These are phyloP conservation scores for Chlamydomonas reinhardtii DNA, from an alignment of 163 green algal species.

Conservation along the genomic window DNA sequence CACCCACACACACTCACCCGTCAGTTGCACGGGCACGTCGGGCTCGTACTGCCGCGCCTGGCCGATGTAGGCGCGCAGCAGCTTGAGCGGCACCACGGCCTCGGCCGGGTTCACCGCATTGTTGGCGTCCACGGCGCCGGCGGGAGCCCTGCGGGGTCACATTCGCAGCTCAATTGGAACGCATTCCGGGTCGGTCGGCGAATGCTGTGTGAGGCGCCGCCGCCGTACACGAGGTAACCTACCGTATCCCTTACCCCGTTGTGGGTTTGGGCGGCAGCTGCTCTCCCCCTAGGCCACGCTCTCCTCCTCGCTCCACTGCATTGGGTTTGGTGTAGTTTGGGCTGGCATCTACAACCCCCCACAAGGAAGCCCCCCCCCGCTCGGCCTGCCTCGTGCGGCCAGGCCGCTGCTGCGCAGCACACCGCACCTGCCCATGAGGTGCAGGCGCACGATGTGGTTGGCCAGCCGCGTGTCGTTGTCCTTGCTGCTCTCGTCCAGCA, in stretches of 20 bases:
- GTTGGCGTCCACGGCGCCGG: background rate
- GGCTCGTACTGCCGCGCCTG: slow-evolving; percentile 77
- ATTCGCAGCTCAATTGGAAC: too few relatives aligned
- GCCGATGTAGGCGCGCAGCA: slow-evolving; percentile 91
- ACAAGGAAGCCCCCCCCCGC: background rate
- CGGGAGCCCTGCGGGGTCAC: background rate
- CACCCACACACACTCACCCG: slow-evolving; percentile 52
- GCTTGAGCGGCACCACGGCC: slow-evolving; percentile 75
- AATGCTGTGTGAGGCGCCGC: too few relatives aligned
- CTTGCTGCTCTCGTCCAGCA: slow-evolving; percentile 87
- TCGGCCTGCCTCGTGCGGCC: too few relatives aligned
- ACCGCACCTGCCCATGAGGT: slow-evolving; percentile 46
- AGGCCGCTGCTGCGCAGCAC: too few relatives aligned
- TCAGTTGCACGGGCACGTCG: slow-evolving; percentile 84
- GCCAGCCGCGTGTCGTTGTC: slow-evolving; percentile 70
- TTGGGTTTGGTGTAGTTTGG: too few relatives aligned
- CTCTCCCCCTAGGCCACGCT: too few relatives aligned
- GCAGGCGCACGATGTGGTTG: slow-evolving; percentile 68
- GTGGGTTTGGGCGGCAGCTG: too few relatives aligned
- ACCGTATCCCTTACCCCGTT: too few relatives aligned
- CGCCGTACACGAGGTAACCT: too few relatives aligned
- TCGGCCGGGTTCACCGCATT: slow-evolving; percentile 14
- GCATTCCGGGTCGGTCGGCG: too few relatives aligned
- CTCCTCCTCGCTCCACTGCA: too few relatives aligned
- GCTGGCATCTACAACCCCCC: too few relatives aligned